These are phyloP conservation scores for Draba incana DNA, from an alignment of 345 rosid genomes.

Conservation along the genomic window DNA sequence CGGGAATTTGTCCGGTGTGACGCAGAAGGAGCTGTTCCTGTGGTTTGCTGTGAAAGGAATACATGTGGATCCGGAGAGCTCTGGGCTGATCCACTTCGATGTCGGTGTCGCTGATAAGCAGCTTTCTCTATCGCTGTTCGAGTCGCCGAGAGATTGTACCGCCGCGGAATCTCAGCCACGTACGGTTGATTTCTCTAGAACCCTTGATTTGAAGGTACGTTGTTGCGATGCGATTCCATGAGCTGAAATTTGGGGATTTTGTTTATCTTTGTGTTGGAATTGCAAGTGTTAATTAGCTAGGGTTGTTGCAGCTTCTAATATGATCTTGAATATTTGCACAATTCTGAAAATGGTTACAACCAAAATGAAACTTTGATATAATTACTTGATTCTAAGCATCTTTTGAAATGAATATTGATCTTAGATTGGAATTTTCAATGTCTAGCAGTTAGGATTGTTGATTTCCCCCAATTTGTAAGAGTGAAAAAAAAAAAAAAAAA, in stretches of 20 bases:
- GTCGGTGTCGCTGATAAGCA: conserved; percentile 83
- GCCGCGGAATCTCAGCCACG: conserved; percentile 44
- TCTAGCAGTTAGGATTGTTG: conserved; percentile 23
- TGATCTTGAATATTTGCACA: no score
- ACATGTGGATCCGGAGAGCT: conserved; percentile 69
- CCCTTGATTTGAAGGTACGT: conserved; percentile 30
- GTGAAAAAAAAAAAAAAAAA: background rate
- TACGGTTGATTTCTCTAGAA: background rate
- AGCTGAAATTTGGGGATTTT: background rate
- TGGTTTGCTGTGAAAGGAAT: conserved; percentile 85
- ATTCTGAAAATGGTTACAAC: no score
- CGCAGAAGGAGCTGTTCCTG: conserved; percentile 77
- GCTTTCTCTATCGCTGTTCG: conserved; percentile 77
- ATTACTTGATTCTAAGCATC: no score
- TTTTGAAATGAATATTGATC: no score
- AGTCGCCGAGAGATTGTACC: conserved; percentile 78
- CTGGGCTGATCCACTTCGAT: conserved; percentile 79
- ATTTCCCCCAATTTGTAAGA: background rate
- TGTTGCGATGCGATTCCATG: background rate
- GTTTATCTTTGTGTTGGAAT: background rate
- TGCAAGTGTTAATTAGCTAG: conserved; percentile 3
- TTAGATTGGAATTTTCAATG: background rate
- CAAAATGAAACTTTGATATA: no score
- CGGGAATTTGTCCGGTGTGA: conserved; percentile 70
- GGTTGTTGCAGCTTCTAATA: no score